Base-by-base conservation (phyloP, 2,329 filamentous ascomycete genomes). In the Ceratocystis smalleyi region DNA sequence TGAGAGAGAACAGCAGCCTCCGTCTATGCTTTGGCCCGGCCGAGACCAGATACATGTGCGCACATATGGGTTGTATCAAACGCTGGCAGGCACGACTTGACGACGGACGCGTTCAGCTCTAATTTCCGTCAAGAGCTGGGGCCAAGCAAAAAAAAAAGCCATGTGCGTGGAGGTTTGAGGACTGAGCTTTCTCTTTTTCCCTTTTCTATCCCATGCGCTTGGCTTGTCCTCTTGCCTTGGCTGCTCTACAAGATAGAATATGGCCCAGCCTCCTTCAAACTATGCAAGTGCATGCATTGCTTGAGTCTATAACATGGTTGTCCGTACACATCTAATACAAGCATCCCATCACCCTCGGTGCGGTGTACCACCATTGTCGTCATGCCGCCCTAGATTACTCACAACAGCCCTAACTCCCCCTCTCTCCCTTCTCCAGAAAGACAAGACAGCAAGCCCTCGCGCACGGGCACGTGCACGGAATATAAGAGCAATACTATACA, bases 121-220 rank as follows among this genome's bases (percentile, higher is more conserved):
- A 57, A 35, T 57, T 57, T 57, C 54, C 54, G 19, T 19, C 22
- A n/a, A 57, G 27, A 57, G 54, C 54, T n/a, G 54, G 32, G 54
- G 54, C 54, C 54, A 57, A 57, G 54, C 27, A 35, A 30, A 40
- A 12, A 40, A 40, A 35, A 3, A 40, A 40, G 4, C 10, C 35
- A 40, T 15, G 22, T 5, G 22, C 19, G 47, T n/a, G 27, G 17
- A 57, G 30, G 54, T 8, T 32, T 27, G 8, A 19, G 27, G 27
- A 24, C 17, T 17, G 8, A 19, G 27, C 24, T 35, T 35, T 57
- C 27, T 30, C 17, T 27, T 15, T 35, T 57, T n/a, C 32, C 54
- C n/a, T 6, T 30, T 6, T 17, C 12, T 32, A 4, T 55, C 27
- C 15, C 35, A 12, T 40, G 12, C 10, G 35, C 35, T 7, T n/a